A percentile compares a stretch with the other conserved stretches of the same genome.
Conservation (phyloP, 1,284 basidiomycete species). For the Trametes versicolor region DNA sequence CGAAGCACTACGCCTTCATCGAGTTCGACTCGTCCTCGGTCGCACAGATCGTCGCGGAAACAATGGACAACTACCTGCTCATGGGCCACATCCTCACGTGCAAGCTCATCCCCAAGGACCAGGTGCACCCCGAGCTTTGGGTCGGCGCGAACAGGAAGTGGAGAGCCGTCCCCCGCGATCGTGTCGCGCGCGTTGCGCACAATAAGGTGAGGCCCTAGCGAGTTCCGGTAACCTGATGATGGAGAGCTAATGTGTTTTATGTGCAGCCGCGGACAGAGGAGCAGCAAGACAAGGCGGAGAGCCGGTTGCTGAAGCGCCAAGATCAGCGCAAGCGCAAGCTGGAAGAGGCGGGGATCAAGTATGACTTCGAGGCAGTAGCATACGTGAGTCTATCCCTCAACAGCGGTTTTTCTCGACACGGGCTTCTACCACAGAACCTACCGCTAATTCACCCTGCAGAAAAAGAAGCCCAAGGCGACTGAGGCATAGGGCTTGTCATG, state of each 20-base stretch:
- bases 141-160: constrained; percentile 96
- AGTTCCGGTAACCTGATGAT: constrained; percentile 15
- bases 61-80: constrained; percentile 99
- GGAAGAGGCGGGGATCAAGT: constrained; percentile 86
- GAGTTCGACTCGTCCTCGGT: constrained; percentile 93
- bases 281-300: constrained; percentile 74
- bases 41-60: constrained; percentile 95
- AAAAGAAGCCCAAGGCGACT: constrained; percentile 41
- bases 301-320: constrained; percentile 83
- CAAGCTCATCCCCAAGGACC: constrained; percentile 85
- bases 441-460: constrained; percentile 29
- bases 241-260: constrained; percentile 16
- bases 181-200: constrained; percentile 77
- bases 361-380: constrained; percentile 81
- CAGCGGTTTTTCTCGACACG: not conserved
- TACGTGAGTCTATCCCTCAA: constrained; percentile 62
- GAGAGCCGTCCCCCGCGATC: constrained; percentile 78
- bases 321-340: constrained; percentile 83
- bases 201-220: constrained; percentile 70
- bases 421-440: not conserved
- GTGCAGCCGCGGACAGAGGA: constrained; percentile 78
- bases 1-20: constrained; percentile 97
- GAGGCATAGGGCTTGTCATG: constrained; percentile 29
- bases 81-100: constrained; percentile 94
- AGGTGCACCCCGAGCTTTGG: constrained; percentile 96